Conservation (phyloP, 2,329 filamentous ascomycete species). For the Aspergillus viridinutans region DNA sequence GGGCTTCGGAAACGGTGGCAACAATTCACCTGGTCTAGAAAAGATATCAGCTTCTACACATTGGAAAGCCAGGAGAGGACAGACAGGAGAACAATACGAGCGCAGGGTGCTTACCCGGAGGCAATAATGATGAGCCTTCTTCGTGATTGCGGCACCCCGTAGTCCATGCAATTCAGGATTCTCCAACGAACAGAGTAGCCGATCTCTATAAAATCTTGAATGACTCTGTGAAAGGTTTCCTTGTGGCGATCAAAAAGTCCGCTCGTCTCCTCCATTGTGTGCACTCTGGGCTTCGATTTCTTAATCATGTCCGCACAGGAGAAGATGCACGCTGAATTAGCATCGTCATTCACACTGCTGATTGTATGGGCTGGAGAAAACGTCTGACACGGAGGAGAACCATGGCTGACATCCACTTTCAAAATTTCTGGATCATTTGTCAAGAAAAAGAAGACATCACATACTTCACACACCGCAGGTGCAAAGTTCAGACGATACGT, state of each 20-base stretch:
- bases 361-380: constrained; percentile 70
- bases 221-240: constrained; percentile 55
- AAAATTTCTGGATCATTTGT: constrained; percentile 28
- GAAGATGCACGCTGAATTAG: constrained; percentile 58
- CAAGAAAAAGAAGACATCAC: constrained; percentile 46
- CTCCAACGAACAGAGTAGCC: constrained; percentile 70
- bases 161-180: constrained; percentile 49
- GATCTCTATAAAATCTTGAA: constrained; percentile 60
- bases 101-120: constrained; percentile 42
- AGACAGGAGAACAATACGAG: too few relatives aligned
- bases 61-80: neutral
- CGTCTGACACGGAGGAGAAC: constrained; percentile 73
- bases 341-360: constrained; percentile 55
- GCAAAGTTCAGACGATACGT: constrained; percentile 61
- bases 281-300: constrained; percentile 59
- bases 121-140: constrained; percentile 51
- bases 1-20: constrained; percentile 61
- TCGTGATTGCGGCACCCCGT: constrained; percentile 48
- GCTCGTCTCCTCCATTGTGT: constrained; percentile 76
- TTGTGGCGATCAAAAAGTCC: constrained; percentile 58
- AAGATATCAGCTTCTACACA: neutral
- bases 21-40: constrained; percentile 63
- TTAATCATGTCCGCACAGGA: constrained; percentile 51
- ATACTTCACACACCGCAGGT: constrained; percentile 26
- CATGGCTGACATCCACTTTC: constrained; percentile 64